These are phyloP conservation scores for Fusarium humuli DNA, from an alignment of 2,329 filamentous ascomycete species.

Conservation along the genomic window DNA sequence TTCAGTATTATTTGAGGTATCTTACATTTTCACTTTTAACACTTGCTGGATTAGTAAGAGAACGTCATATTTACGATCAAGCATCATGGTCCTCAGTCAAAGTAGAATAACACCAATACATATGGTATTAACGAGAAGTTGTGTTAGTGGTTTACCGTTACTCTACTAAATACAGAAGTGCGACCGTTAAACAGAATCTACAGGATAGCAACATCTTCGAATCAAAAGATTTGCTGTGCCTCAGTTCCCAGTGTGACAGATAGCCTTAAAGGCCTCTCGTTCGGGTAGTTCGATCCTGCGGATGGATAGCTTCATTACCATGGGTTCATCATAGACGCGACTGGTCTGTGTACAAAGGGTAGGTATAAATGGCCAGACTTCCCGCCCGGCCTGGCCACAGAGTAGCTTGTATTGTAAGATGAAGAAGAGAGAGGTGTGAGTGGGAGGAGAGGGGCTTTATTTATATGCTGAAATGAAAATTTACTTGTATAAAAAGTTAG, in stretches of 20 bases:
- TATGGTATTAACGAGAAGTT: not conserved
- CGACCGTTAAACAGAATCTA: not conserved
- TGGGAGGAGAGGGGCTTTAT: not conserved
- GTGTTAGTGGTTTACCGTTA: not conserved
- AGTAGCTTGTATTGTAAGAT: not conserved
- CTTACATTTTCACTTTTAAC: not conserved
- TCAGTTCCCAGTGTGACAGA: slow-evolving; percentile 1
- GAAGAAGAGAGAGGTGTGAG: not conserved
- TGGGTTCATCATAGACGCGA: slow-evolving; percentile 2
- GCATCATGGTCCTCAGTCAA: not conserved
- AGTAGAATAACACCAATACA: fast-evolving
- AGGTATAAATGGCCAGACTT: not conserved
- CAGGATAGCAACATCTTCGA: not conserved
- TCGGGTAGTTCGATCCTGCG: not conserved
- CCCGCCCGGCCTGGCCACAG: not conserved
- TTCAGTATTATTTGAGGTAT: too few species aligned
- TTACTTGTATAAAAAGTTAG: not conserved
- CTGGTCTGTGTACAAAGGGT: not conserved
- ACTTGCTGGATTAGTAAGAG: not conserved
- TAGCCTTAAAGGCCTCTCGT: not conserved
- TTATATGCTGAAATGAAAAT: not conserved
- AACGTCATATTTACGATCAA: not conserved
- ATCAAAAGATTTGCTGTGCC: not conserved
- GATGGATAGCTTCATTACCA: slow-evolving; percentile 1
- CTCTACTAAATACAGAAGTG: not conserved